These are phyloP conservation scores for Wickerhamomyces chambardii DNA, from an alignment of 805 yeast genomes.

Conservation along the genomic window DNA sequence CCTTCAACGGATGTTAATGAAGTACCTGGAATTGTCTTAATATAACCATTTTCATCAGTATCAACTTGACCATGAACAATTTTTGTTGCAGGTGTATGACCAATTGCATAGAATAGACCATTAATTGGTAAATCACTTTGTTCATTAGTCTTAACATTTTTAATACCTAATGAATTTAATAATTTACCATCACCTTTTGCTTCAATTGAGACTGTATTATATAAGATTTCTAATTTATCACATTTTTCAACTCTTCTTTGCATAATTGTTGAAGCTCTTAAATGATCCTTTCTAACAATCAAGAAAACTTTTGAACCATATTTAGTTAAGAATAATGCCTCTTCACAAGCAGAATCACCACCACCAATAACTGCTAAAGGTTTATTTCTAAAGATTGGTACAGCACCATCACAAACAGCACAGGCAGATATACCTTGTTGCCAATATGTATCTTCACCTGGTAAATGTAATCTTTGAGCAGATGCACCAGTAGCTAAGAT, in stretches of 20 bases:
- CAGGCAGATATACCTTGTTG: constrained; percentile 99
- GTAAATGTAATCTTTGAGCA: constrained; percentile 87
- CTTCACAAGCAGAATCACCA: constrained; percentile 99
- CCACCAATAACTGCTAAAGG: constrained; percentile 98
- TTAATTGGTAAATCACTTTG: constrained; percentile 63
- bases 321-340: constrained; percentile 93
- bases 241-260: constrained; percentile 81
- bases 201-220: constrained; percentile 76
- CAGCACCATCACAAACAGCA: constrained; percentile 99
- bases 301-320: constrained; percentile 94
- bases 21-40: constrained; percentile 84
- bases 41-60: constrained; percentile 82
- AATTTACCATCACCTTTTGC: constrained; percentile 93
- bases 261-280: constrained; percentile 96
- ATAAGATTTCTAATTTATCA: constrained; percentile 86
- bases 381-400: constrained; percentile 96
- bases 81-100: constrained; percentile 91
- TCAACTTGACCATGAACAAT: constrained; percentile 69
- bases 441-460: constrained; percentile 98
- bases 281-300: constrained; percentile 87
- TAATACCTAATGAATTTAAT: constrained; percentile 52
- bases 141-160: constrained; percentile 67
- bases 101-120: constrained; percentile 97
- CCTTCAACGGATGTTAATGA: constrained; percentile 81
- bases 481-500: constrained; percentile 97